Percentiles rank a stretch among this genome's conserved stretches.
phyloP scores from a whole-genome alignment of 2,329 filamentous ascomycete genomes.

The Paramyrothecium sp. region DNA sequence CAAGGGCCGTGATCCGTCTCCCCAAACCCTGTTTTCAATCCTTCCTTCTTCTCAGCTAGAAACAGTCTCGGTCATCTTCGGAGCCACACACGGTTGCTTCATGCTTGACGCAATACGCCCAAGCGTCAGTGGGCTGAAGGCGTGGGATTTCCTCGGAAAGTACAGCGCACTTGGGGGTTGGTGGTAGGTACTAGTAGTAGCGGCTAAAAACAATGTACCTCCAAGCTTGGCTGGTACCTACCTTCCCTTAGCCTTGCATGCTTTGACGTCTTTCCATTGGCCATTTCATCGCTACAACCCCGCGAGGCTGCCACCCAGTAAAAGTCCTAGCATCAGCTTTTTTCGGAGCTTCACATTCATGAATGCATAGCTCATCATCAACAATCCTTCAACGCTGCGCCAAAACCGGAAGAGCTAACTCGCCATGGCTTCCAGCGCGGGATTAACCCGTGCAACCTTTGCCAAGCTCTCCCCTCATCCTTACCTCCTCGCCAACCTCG shows the following conservation, averaged over 20 bases:
- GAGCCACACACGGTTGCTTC: no score
- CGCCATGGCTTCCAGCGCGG: slow-evolving; percentile 30
- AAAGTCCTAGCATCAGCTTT: background rate
- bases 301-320: background rate
- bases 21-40: no score
- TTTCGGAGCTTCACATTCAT: background rate
- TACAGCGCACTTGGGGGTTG: no score
- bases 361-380: no score
- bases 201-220: background rate
- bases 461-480: slow-evolving; percentile 86
- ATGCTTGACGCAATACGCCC: no score
- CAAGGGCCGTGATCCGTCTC: no score
- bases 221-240: background rate
- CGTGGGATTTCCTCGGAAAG: no score
- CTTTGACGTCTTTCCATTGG: background rate
- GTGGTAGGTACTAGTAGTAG: background rate
- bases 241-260: background rate
- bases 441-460: slow-evolving; percentile 67
- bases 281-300: background rate
- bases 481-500: slow-evolving; percentile 86
- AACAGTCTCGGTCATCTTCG: no score
- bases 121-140: no score
- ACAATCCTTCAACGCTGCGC: no score
- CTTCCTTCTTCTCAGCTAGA: no score
- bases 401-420: no score